phyloP scores from a whole-genome alignment of 805 yeast genomes.

The Cyberlindnera galapagoensis region DNA sequence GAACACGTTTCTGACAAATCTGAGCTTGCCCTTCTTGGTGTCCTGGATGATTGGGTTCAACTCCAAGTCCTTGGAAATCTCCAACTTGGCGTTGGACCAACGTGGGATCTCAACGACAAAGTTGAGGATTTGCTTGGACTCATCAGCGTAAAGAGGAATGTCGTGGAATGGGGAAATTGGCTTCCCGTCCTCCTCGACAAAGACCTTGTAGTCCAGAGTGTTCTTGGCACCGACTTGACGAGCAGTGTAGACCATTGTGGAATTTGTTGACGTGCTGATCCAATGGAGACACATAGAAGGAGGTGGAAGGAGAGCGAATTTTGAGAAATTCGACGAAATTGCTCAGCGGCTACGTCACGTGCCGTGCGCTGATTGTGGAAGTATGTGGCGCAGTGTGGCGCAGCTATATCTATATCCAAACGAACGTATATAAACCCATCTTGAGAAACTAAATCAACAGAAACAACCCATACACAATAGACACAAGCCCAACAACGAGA shows the following conservation, averaged over 20 bases:
- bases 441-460: no score
- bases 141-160: constrained; percentile 88
- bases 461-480: constrained; percentile 25
- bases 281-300: constrained; percentile 2
- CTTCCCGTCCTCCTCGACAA: constrained; percentile 83
- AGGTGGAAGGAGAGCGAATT: not conserved
- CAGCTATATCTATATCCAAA: no score
- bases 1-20: constrained; percentile 96
- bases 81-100: constrained; percentile 97
- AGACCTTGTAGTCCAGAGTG: constrained; percentile 91
- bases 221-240: constrained; percentile 95
- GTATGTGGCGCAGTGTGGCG: no score
- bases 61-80: constrained; percentile 76
- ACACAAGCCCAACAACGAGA: not conserved
- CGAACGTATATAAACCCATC: no score
- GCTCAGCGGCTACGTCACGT: no score
- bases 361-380: no score
- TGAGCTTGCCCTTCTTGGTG: constrained; percentile 92
- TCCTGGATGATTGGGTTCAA: constrained; percentile 96
- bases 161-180: constrained; percentile 94
- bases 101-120: constrained; percentile 97
- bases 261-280: no score
- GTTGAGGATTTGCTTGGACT: constrained; percentile 80
- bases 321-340: not conserved
- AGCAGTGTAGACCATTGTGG: constrained; percentile 65